phyloP scores from a whole-genome alignment of 2,329 filamentous ascomycete genomes.

The Cercospora sp. region DNA sequence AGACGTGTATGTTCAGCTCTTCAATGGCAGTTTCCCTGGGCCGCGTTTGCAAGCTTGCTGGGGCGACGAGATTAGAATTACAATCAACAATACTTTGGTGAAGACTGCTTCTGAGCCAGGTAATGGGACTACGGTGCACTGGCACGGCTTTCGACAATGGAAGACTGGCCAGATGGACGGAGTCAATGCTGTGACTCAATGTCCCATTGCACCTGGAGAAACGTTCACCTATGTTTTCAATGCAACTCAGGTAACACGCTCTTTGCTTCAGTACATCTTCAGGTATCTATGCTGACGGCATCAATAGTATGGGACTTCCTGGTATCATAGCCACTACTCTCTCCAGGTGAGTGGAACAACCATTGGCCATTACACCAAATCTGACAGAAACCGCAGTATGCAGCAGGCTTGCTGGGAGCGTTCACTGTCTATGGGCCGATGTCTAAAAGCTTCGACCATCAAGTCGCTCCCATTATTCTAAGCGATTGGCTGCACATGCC shows the following conservation, averaged over 20 bases:
- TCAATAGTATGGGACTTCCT: not conserved
- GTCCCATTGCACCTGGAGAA: constrained; percentile 41
- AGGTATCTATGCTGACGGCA: not conserved
- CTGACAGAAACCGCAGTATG: constrained; percentile 25
- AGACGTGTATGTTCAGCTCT: constrained; percentile 36
- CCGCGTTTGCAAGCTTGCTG: constrained; percentile 48
- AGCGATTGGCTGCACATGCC: constrained; percentile 44
- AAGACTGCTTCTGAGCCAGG: constrained; percentile 16
- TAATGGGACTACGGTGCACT: constrained; percentile 52
- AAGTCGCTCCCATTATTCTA: constrained; percentile 41
- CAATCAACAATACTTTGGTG: constrained; percentile 35
- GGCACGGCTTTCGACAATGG: constrained; percentile 50
- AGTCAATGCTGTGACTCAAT: constrained; percentile 49
- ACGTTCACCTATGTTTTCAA: constrained; percentile 40
- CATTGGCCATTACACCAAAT: no score
- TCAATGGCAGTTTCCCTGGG: constrained; percentile 52
- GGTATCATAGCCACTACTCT: constrained; percentile 1
- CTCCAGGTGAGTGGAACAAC: not conserved
- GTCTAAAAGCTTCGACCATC: constrained; percentile 34
- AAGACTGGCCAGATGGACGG: constrained; percentile 56
- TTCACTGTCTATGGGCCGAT: constrained; percentile 44
- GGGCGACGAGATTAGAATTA: constrained; percentile 41
- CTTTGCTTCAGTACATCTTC: constrained; percentile 24
- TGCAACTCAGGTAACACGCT: constrained; percentile 26
- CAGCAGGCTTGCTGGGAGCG: constrained; percentile 34